Evolutionary conservation across 2,329 filamentous ascomycete species (phyloP).

Genomic region (Penicillium palitans): DNA sequence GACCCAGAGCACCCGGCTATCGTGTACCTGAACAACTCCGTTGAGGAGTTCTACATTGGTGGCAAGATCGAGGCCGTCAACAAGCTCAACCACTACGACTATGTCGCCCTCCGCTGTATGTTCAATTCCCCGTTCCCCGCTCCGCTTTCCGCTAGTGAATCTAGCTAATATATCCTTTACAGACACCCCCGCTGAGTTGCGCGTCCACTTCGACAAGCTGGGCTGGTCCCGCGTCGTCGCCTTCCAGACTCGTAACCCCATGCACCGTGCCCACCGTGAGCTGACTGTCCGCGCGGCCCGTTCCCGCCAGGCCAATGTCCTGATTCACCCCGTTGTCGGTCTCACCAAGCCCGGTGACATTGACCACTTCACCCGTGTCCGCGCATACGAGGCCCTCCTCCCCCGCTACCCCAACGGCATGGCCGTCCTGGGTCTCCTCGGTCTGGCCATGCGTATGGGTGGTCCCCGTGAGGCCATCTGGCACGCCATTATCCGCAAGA

Average conservation of each 20-base stretch:
- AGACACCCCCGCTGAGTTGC: slow-evolving; percentile 93
- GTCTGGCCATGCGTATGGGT: slow-evolving; percentile 98
- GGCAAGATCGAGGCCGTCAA: slow-evolving; percentile 95
- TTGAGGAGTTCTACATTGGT: slow-evolving; percentile 87
- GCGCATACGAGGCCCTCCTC: slow-evolving; percentile 95
- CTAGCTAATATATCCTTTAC: slow-evolving; percentile 3
- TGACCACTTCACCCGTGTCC: slow-evolving; percentile 98
- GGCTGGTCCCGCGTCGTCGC: slow-evolving; percentile 97
- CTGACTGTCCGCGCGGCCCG: slow-evolving; percentile 95
- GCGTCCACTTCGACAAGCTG: slow-evolving; percentile 98
- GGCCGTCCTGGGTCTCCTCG: slow-evolving; percentile 92
- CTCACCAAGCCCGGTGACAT: slow-evolving; percentile 99
- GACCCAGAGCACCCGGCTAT: slow-evolving; percentile 89
- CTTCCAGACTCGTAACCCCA: slow-evolving; percentile 98
- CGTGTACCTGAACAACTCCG: slow-evolving; percentile 79
- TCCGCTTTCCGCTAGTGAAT: background rate
- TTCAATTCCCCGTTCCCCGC: slow-evolving; percentile 10
- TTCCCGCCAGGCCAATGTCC: slow-evolving; percentile 93
- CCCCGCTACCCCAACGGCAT: slow-evolving; percentile 98
- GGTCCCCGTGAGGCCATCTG: slow-evolving; percentile 97
- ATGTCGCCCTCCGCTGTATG: slow-evolving; percentile 90
- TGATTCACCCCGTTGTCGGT: slow-evolving; percentile 98
- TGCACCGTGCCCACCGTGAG: slow-evolving; percentile 98
- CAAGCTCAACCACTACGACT: slow-evolving; percentile 97
- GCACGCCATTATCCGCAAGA: slow-evolving; percentile 99